These are phyloP conservation scores for Umbilicus rupestris DNA, from an alignment of 164 flowering plant species.

Conservation along the genomic window DNA sequence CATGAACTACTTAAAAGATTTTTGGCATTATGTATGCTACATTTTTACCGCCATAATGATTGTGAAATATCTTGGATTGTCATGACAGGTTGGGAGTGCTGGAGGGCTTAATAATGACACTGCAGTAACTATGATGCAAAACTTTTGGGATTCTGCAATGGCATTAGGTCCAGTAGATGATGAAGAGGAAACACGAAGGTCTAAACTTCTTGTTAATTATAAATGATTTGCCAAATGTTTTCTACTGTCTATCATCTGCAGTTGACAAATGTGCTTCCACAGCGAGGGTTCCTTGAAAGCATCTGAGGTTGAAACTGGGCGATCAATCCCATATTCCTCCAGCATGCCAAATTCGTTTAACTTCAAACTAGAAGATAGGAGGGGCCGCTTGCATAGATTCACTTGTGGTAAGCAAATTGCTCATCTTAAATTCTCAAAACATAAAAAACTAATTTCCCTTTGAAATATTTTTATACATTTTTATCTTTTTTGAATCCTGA, in stretches of 20 bases:
- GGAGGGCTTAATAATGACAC: slow-evolving; percentile 61
- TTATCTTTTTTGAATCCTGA: neutral
- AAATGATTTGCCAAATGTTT: neutral
- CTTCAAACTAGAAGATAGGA: slow-evolving; percentile 80
- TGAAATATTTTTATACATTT: neutral
- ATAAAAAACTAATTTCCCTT: neutral
- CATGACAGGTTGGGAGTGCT: slow-evolving; percentile 58
- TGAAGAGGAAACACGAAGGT: slow-evolving; percentile 83
- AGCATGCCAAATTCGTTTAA: slow-evolving; percentile 36
- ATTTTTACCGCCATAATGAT: neutral
- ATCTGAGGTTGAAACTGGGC: slow-evolving; percentile 39
- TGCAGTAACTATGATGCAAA: slow-evolving; percentile 70
- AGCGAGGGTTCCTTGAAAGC: slow-evolving; percentile 82
- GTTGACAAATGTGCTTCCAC: slow-evolving; percentile 14
- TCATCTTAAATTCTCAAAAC: neutral
- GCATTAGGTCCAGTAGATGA: slow-evolving; percentile 58
- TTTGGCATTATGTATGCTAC: no score
- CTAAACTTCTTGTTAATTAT: neutral
- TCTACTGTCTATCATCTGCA: slow-evolving; percentile 13
- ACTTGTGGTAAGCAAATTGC: slow-evolving; percentile 50
- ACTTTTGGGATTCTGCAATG: slow-evolving; percentile 95
- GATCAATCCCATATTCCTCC: slow-evolving; percentile 35
- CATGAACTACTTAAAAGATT: neutral
- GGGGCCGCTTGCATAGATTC: slow-evolving; percentile 87
- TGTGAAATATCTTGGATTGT: neutral